Conservation (phyloP, 1,284 basidiomycete genomes). For the Omphalotus olearius region DNA sequence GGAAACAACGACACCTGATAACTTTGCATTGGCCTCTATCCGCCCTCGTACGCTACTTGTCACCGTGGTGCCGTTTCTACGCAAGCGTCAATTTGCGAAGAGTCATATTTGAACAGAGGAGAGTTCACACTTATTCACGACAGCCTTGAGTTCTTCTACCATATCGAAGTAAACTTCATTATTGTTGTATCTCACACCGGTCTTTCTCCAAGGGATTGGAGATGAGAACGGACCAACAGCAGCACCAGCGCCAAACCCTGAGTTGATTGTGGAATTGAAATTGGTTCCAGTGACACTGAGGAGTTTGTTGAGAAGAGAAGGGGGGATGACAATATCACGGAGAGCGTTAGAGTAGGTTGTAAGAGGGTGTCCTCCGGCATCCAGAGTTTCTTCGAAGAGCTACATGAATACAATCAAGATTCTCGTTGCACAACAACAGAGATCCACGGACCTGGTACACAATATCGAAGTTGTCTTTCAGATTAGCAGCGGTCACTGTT, state of each 20-base stretch:
- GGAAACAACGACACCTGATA: constrained; percentile 56
- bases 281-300: constrained; percentile 58
- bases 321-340: constrained; percentile 88
- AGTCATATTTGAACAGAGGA: background rate
- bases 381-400: constrained; percentile 94
- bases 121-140: constrained; percentile 71
- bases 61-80: constrained; percentile 72
- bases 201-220: constrained; percentile 91
- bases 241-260: constrained; percentile 35
- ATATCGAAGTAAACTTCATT: constrained; percentile 97
- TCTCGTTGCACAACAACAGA: background rate
- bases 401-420: constrained; percentile 26
- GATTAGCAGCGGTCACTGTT: constrained; percentile 53
- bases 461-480: constrained; percentile 94
- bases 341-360: constrained; percentile 93
- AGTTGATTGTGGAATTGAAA: constrained; percentile 37
- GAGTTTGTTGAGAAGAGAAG: constrained; percentile 79
- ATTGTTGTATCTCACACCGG: constrained; percentile 79
- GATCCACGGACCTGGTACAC: constrained; percentile 76
- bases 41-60: constrained; percentile 75
- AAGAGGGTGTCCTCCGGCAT: constrained; percentile 86
- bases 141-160: constrained; percentile 77
- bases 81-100: background rate
- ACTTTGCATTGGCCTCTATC: constrained; percentile 76
- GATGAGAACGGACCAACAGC: constrained; percentile 78